A percentile compares a stretch with the other conserved stretches of the same genome.
Conservation (phyloP, 2,329 filamentous ascomycete genomes). For the Alternaria infectoria region DNA sequence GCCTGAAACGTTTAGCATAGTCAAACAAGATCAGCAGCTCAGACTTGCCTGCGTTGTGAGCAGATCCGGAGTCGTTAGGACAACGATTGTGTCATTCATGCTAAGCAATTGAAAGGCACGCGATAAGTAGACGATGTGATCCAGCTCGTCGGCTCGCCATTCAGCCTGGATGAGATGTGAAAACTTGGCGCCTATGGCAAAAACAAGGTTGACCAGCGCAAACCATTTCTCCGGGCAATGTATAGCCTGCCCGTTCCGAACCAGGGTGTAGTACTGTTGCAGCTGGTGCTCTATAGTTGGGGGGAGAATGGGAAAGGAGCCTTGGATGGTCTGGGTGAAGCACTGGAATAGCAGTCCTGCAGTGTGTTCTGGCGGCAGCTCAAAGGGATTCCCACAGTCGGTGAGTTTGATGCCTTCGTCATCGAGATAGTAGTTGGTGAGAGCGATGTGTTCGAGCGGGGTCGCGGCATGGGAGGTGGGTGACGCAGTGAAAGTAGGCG, state of each 20-base stretch:
- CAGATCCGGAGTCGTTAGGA: conserved; percentile 29
- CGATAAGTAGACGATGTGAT: conserved; percentile 43
- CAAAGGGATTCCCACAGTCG: conserved; percentile 5
- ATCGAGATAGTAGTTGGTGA: conserved; percentile 32
- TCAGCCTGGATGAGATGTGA: conserved; percentile 33
- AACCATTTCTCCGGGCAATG: conserved; percentile 32
- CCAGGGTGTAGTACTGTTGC: conserved; percentile 8
- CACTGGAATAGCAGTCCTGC: conserved; percentile 28
- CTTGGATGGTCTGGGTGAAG: conserved; percentile 39
- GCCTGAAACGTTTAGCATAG: conserved; percentile 5
- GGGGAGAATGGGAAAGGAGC: conserved; percentile 31
- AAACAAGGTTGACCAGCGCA: conserved; percentile 47
- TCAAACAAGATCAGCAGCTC: conserved; percentile 15
- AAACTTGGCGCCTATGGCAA: conserved; percentile 48
- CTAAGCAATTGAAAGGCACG: conserved; percentile 20
- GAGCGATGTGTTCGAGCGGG: neutral
- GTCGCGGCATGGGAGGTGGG: neutral
- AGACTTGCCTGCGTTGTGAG: conserved; percentile 9
- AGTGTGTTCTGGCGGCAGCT: conserved; percentile 16
- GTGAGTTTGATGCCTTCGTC: conserved; percentile 24
- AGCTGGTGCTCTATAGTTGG: conserved; percentile 8
- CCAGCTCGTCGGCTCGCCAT: conserved; percentile 22
- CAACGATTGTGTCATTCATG: conserved; percentile 26
- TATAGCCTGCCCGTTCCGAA: conserved; percentile 1
- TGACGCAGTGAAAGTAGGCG: neutral